These are phyloP conservation scores for Fusarium nematophilum DNA, from an alignment of 2,329 filamentous ascomycete genomes.

Conservation along the genomic window DNA sequence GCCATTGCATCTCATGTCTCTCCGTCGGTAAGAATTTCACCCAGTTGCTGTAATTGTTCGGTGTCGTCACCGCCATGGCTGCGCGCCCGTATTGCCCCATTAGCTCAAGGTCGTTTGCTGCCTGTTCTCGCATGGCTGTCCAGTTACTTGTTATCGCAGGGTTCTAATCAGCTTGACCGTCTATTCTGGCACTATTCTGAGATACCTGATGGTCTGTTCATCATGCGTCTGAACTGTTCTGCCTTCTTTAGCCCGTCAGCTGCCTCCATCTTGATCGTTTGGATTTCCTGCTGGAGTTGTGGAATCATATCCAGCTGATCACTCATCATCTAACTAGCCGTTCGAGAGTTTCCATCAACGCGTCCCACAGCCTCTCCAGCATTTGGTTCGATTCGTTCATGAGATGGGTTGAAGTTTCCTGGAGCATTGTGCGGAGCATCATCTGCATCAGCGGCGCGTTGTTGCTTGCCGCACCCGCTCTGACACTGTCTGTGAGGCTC, in stretches of 20 bases:
- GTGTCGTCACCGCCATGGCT: no score
- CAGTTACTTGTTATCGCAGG: no score
- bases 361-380: constrained; percentile 8
- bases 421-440: constrained; percentile 1
- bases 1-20: no score
- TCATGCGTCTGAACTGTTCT: constrained; percentile 6
- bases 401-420: constrained; percentile 10
- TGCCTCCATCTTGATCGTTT: not conserved
- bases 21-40: no score
- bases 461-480: not conserved
- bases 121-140: constrained; percentile 12
- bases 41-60: no score
- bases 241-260: not conserved
- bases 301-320: constrained; percentile 8
- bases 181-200: no score
- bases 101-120: not conserved
- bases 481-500: not conserved
- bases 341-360: constrained; percentile 5
- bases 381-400: constrained; percentile 14
- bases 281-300: constrained; percentile 17
- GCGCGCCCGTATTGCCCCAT: no score
- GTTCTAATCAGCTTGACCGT: constrained; percentile 1
- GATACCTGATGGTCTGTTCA: not conserved
- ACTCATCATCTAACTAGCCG: not conserved
- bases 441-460: constrained; percentile 8